Evolutionary conservation across 2,329 filamentous ascomycete species (phyloP), one percentile per base, ranked within the genome.

Genomic region (Colletotrichum tropicale): DNA sequence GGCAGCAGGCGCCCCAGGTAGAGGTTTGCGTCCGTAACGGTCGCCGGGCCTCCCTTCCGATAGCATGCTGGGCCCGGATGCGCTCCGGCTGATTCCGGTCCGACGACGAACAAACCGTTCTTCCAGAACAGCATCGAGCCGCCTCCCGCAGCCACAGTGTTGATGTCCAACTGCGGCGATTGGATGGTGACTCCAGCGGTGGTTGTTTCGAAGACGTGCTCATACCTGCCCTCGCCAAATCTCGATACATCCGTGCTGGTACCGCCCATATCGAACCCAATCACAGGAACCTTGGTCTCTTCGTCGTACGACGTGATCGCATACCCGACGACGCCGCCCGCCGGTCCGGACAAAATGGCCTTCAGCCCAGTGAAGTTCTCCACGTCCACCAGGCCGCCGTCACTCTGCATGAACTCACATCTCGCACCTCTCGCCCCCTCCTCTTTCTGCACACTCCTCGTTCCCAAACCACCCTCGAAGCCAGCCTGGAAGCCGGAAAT

Each of bases 241-340:
- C 96, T 89, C 38, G 95, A 98, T 12, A 98, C 95, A 83, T 98
- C 96, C 1, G 96, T 98, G 73, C 93, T 96, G 1, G 96, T 98
- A 13, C 96, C 96, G 48, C 95, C 95, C 96, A 98, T 98, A 79
- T 98, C 96, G 81, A 98, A 98, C 0, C 96, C 96, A 80, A 98
- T 98, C 6, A 98, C 94, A 0, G 96, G 95, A 1, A 91, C 95
- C 81, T 93, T 94, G 6, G 95, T 97, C 66, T 94, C 88, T 0
- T 93, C 90, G 78, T 98, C 96, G 82, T 97, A 98, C 2, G 94
- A 97, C 0, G 96, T 98, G 24, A 96, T 92, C 21, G 96, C 96
- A 83, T 98, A 98, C 6, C 96, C 96, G 1, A 98, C 96, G 0
- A 98, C 96, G 55, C 96, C 96, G 36, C 96, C 96, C n/a, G 96